phyloP scores from a whole-genome alignment of 2,329 filamentous ascomycete species.

The Alternaria sp. region DNA sequence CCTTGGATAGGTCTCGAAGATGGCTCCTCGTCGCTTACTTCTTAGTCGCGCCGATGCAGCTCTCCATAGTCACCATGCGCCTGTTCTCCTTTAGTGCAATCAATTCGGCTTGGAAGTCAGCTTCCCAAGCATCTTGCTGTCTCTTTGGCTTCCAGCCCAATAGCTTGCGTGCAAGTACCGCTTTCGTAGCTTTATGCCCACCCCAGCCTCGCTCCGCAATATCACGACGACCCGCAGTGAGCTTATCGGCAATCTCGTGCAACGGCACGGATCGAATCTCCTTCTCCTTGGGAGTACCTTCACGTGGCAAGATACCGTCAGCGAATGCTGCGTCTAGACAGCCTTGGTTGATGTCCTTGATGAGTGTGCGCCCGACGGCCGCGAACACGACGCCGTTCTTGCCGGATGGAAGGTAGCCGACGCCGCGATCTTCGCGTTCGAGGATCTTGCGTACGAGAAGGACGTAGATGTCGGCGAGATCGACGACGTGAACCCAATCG shows the following conservation, averaged over 20 bases:
- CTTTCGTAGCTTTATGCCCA: conserved; percentile 21
- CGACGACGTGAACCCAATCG: conserved; percentile 23
- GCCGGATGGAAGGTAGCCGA: conserved; percentile 18
- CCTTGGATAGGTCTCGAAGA: not conserved
- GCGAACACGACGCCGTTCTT: conserved; percentile 20
- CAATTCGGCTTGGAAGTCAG: conserved; percentile 22
- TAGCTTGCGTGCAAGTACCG: conserved; percentile 12
- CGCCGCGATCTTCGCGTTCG: conserved; percentile 18
- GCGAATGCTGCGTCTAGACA: conserved; percentile 23
- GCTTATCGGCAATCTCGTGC: conserved; percentile 18
- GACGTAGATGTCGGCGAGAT: conserved; percentile 22
- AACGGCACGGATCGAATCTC: conserved; percentile 16
- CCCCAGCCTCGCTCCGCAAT: conserved; percentile 21
- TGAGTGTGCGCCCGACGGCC: conserved; percentile 13
- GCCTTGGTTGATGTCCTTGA: conserved; percentile 18
- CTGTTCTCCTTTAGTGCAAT: conserved; percentile 16
- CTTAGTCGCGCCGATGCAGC: conserved; percentile 14
- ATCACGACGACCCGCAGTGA: conserved; percentile 15
- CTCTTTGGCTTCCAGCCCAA: conserved; percentile 20
- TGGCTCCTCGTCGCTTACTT: not conserved
- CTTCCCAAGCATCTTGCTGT: conserved; percentile 16
- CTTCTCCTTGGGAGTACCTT: conserved; percentile 17
- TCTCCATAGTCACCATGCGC: conserved; percentile 12
- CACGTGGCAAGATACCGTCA: conserved; percentile 15
- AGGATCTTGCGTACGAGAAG: conserved; percentile 20